phyloP scores from a whole-genome alignment of 1,284 basidiomycete genomes.

The Cutaneotrichosporon curvatum region DNA sequence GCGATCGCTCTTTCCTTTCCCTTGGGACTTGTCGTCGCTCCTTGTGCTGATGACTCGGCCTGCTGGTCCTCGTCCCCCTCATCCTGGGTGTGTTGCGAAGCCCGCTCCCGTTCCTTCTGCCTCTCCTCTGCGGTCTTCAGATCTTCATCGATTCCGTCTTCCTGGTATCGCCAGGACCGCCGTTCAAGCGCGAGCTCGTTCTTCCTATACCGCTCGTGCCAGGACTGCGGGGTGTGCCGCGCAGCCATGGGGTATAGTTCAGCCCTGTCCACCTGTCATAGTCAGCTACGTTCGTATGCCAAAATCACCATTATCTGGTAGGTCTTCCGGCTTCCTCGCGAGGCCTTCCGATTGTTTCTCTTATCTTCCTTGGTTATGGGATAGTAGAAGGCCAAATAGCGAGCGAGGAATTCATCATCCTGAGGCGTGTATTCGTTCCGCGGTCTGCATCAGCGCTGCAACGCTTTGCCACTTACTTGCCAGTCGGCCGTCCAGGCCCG shows the following conservation, averaged over 20 bases:
- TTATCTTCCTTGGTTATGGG: slow-evolving; percentile 3
- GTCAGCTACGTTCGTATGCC: slow-evolving; percentile 3
- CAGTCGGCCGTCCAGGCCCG: slow-evolving; percentile 34
- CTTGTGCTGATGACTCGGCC: neutral
- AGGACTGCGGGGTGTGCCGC: slow-evolving; percentile 35
- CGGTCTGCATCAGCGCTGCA: slow-evolving; percentile 18
- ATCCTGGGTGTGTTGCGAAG: too few species aligned
- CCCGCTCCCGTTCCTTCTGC: slow-evolving; percentile 8
- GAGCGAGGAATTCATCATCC: slow-evolving; percentile 41
- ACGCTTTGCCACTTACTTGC: slow-evolving; percentile 24
- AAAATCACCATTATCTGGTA: slow-evolving; percentile 29
- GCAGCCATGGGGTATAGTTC: slow-evolving; percentile 19
- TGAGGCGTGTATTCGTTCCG: slow-evolving; percentile 33
- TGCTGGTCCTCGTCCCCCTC: too few species aligned
- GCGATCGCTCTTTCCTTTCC: too few species aligned
- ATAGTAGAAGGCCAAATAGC: slow-evolving; percentile 31
- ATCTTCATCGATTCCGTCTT: slow-evolving; percentile 18
- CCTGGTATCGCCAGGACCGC: slow-evolving; percentile 17
- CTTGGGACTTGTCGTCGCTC: too few species aligned
- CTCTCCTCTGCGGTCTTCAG: slow-evolving; percentile 30
- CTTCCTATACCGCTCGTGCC: slow-evolving; percentile 42
- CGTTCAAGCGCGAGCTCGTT: slow-evolving; percentile 18
- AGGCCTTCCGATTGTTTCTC: slow-evolving; percentile 6
- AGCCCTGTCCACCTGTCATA: neutral
- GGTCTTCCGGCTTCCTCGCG: slow-evolving; percentile 35